These are phyloP conservation scores for Alternaria ventricosa DNA, from an alignment of 2,329 filamentous ascomycete genomes.

Conservation along the genomic window DNA sequence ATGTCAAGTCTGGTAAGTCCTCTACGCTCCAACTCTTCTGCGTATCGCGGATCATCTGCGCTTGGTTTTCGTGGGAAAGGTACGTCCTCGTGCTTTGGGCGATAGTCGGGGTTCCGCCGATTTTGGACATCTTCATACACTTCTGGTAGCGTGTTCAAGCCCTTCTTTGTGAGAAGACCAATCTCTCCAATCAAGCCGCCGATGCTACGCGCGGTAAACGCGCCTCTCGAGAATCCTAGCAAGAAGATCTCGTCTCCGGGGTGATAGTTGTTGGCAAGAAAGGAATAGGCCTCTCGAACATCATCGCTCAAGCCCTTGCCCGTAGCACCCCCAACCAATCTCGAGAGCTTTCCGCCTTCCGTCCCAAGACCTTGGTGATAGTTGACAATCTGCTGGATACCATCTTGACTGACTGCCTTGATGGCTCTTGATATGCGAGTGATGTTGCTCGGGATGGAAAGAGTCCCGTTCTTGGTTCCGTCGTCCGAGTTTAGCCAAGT, in stretches of 20 bases:
- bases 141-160: slow-evolving; percentile 54
- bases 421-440: slow-evolving; percentile 59
- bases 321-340: slow-evolving; percentile 50
- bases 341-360: slow-evolving; percentile 52
- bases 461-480: slow-evolving; percentile 52
- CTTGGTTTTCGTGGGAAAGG: slow-evolving; percentile 57
- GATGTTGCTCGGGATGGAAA: slow-evolving; percentile 57
- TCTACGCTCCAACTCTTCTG: slow-evolving; percentile 49
- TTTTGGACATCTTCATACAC: slow-evolving; percentile 56
- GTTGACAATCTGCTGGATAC: slow-evolving; percentile 58
- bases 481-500: slow-evolving; percentile 60
- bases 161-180: slow-evolving; percentile 58
- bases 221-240: slow-evolving; percentile 56
- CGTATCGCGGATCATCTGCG: slow-evolving; percentile 52
- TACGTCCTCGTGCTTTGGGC: slow-evolving; percentile 53
- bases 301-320: slow-evolving; percentile 57
- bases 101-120: slow-evolving; percentile 52
- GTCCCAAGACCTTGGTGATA: slow-evolving; percentile 59
- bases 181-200: slow-evolving; percentile 53
- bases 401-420: slow-evolving; percentile 55
- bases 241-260: slow-evolving; percentile 58
- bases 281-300: slow-evolving; percentile 58
- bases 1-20: slow-evolving; percentile 45
- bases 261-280: slow-evolving; percentile 61
- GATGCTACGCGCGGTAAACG: slow-evolving; percentile 54